These are phyloP conservation scores for rapeseed (Brassica napus) DNA, from an alignment of 345 rosid genomes.

Conservation along the genomic window DNA sequence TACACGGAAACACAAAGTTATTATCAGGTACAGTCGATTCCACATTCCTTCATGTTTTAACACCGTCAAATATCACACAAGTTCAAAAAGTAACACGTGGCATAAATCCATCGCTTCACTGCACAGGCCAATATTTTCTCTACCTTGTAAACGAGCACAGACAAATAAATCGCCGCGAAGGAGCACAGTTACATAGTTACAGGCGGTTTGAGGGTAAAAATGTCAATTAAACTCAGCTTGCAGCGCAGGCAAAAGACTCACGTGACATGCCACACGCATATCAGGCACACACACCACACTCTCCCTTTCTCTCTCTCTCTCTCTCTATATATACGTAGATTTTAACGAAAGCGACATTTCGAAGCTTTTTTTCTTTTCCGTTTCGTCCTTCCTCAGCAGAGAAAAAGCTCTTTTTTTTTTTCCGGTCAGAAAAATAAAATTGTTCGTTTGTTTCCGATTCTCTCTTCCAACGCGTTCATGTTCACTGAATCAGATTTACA, in stretches of 20 bases:
- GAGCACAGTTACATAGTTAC: constrained; percentile 1
- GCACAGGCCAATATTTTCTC: background rate
- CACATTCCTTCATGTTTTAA: too few relatives aligned
- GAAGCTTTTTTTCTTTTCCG: background rate
- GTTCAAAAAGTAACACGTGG: background rate
- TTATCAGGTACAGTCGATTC: too few relatives aligned
- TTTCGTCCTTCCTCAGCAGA: background rate
- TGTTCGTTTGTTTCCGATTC: background rate
- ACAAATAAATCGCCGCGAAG: background rate
- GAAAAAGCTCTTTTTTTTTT: background rate
- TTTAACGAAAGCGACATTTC: constrained; percentile 21
- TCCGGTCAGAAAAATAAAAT: background rate
- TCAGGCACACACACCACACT: background rate
- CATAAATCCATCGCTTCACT: background rate
- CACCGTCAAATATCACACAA: too few relatives aligned
- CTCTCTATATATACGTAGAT: background rate
- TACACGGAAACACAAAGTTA: too few relatives aligned
- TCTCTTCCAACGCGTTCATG: background rate
- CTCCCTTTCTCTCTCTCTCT: background rate
- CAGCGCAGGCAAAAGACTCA: constrained; percentile 1
- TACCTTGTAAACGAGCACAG: background rate
- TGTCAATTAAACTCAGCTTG: constrained; percentile 10
- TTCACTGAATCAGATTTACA: too few relatives aligned
- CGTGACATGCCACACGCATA: constrained; percentile 30
- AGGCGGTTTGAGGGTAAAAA: constrained; percentile 31